Conservation (phyloP, 2,329 filamentous ascomycete species). For the Pseudocercospora macadamiae region DNA sequence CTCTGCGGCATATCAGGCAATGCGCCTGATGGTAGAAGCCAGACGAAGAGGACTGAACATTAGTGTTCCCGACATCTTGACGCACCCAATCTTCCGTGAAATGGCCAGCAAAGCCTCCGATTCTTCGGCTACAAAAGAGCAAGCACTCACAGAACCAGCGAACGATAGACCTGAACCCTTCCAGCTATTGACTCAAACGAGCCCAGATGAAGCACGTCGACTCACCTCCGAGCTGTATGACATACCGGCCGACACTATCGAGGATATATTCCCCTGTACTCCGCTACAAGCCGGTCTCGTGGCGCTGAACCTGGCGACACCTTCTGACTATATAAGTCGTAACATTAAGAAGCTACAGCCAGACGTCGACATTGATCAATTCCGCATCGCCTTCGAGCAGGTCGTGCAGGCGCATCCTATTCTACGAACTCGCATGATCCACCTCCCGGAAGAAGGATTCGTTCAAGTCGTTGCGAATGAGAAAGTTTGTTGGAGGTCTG, state of each 20-base stretch:
- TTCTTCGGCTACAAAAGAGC: neutral
- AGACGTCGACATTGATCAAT: conserved; percentile 37
- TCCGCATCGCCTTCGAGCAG: conserved; percentile 42
- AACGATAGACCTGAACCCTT: neutral
- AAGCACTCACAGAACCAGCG: neutral
- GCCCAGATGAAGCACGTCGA: neutral
- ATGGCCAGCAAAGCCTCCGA: conserved; percentile 1
- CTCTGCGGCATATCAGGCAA: neutral
- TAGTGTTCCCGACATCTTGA: conserved; percentile 3
- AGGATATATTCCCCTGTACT: conserved; percentile 54
- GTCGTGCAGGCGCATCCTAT: conserved; percentile 38
- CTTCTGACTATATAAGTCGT: conserved; percentile 57
- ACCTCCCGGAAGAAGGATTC: conserved; percentile 13
- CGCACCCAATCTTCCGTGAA: neutral
- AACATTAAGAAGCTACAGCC: neutral
- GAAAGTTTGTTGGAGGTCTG: conserved; percentile 37
- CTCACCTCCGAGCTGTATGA: neutral
- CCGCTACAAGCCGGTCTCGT: conserved; percentile 43
- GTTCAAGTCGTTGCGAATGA: conserved; percentile 33
- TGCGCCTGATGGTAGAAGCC: conserved; percentile 7
- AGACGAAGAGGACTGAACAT: conserved; percentile 4
- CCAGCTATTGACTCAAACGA: neutral
- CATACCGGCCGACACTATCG: conserved; percentile 27
- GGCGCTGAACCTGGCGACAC: conserved; percentile 55
- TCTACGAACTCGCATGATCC: conserved; percentile 40